Base-by-base conservation (phyloP, 2,329 filamentous ascomycete genomes). In the Botrytis porri region DNA sequence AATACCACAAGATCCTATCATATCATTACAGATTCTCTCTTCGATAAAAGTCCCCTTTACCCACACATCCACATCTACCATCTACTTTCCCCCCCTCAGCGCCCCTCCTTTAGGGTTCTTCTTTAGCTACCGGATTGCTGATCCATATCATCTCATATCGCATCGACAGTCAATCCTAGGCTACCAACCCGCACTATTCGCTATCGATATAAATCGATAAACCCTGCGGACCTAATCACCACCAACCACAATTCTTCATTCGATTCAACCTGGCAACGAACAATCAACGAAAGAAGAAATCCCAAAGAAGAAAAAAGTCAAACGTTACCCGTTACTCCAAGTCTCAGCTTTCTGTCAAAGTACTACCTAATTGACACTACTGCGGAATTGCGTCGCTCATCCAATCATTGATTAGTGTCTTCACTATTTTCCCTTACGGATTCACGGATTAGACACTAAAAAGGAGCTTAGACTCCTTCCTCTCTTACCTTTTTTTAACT, bases 191-290 rank as follows among this genome's bases (percentile, higher is more conserved):
- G 32, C n/a, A 35, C 54, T 25, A 37, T 22, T 63, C 59, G 41
- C 69, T 70, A 70, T 70, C 69, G 41, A 70, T 70, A 70, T 70
- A 54, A 70, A 29, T 57, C 51, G n/a, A 57, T 32, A 57, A 32
- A 57, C 70, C 70, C 14, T 66, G 41, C n/a, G 65, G 65, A 69
- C n/a, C 48, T 66, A 54, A 67, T 39, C 65, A 54, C 32, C 64
- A 54, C 35, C 35, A 54, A 66, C 32, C 43, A 66, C 59, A 71
- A 29, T 18, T 64, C 10, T 51, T 51, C 69, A 41, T 12, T 62
- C 69, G 32, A 64, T 12, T 41, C 59, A 63, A 60, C n/a, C 29
- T 69, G 54, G 51, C 61, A 18, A 51, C 39, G 63, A 37, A 51
- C 32, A 39, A 51, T 51, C 35, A 29, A 16, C 45, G 35, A 54